Percentiles rank a stretch among this genome's conserved stretches.
phyloP scores from a whole-genome alignment of 2,329 filamentous ascomycete species.

The Trichoderma guizhouense region DNA sequence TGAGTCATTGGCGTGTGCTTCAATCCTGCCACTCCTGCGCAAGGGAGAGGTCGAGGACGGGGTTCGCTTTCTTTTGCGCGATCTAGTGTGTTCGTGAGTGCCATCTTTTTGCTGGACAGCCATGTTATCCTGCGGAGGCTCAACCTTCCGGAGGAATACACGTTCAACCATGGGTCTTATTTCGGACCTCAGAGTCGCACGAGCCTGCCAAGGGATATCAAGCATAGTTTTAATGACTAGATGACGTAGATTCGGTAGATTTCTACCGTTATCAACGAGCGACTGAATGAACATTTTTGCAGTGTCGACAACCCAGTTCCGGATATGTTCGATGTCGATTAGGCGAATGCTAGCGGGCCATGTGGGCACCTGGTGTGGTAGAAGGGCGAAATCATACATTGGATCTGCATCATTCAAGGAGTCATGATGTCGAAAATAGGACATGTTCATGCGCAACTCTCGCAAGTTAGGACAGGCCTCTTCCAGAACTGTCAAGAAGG shows the following conservation, averaged over 20 bases:
- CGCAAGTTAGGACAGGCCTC: constrained; percentile 67
- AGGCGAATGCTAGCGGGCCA: constrained; percentile 73
- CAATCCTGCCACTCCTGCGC: constrained; percentile 38
- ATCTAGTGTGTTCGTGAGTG: constrained; percentile 3
- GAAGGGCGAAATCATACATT: constrained; percentile 67
- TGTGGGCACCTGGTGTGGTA: constrained; percentile 60
- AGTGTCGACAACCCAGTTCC: constrained; percentile 66
- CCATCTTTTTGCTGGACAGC: constrained; percentile 25
- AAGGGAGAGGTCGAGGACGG: constrained; percentile 27
- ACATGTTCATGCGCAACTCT: constrained; percentile 71
- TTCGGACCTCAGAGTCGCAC: constrained; percentile 72
- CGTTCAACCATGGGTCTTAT: constrained; percentile 70
- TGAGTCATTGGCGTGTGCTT: constrained; percentile 24
- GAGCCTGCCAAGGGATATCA: constrained; percentile 75
- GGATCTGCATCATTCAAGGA: constrained; percentile 71
- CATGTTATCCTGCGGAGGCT: constrained; percentile 36
- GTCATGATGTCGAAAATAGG: constrained; percentile 69
- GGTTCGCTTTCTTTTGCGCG: constrained; percentile 23
- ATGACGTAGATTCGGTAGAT: constrained; percentile 63
- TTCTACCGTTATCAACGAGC: constrained; percentile 66
- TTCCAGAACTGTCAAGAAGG: constrained; percentile 67
- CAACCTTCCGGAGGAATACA: constrained; percentile 57
- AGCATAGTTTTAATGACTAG: constrained; percentile 75
- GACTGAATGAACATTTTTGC: constrained; percentile 78
- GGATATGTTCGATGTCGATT: constrained; percentile 73